These are phyloP conservation scores for Trypanosoma congolense DNA, from an alignment of 208 protist genomes.

Conservation along the genomic window DNA sequence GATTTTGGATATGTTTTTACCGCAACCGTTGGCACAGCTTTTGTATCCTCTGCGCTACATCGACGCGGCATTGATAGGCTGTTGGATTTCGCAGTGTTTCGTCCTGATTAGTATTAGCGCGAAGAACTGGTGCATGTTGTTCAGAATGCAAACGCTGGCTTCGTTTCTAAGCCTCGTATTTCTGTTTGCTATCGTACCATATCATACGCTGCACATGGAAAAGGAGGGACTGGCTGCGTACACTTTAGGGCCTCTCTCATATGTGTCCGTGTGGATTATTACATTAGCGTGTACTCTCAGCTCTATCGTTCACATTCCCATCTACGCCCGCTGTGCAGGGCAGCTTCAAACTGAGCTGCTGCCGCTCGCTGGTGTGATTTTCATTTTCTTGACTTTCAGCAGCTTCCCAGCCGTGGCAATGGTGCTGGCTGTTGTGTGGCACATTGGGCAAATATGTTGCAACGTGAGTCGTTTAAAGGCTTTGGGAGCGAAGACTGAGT, in stretches of 20 bases:
- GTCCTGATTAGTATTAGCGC: constrained; percentile 44
- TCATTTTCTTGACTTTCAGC: constrained; percentile 59
- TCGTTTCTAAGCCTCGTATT: constrained; percentile 46
- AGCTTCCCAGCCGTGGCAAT: constrained; percentile 42
- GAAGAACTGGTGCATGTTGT: constrained; percentile 52
- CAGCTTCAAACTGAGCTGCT: constrained; percentile 29
- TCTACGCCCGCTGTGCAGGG: constrained; percentile 62
- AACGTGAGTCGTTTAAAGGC: constrained; percentile 49
- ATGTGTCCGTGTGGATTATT: constrained; percentile 79
- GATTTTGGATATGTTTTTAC: constrained; percentile 19
- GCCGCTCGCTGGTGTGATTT: constrained; percentile 54
- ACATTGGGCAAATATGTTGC: constrained; percentile 54
- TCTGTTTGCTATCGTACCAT: constrained; percentile 41
- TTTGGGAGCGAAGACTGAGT: too few species aligned
- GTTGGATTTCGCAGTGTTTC: constrained; percentile 48
- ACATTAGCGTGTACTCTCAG: constrained; percentile 63
- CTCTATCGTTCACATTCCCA: constrained; percentile 76
- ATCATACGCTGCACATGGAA: constrained; percentile 38
- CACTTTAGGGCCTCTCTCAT: constrained; percentile 63
- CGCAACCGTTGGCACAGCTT: constrained; percentile 14
- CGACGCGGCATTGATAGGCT: constrained; percentile 62
- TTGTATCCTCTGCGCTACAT: constrained; percentile 23
- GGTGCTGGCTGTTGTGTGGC: constrained; percentile 39
- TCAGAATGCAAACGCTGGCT: constrained; percentile 57
- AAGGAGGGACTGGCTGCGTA: constrained; percentile 28